Evolutionary conservation across 306 rosid genomes (phyloP).

Genomic region (Cicer arietinum): DNA sequence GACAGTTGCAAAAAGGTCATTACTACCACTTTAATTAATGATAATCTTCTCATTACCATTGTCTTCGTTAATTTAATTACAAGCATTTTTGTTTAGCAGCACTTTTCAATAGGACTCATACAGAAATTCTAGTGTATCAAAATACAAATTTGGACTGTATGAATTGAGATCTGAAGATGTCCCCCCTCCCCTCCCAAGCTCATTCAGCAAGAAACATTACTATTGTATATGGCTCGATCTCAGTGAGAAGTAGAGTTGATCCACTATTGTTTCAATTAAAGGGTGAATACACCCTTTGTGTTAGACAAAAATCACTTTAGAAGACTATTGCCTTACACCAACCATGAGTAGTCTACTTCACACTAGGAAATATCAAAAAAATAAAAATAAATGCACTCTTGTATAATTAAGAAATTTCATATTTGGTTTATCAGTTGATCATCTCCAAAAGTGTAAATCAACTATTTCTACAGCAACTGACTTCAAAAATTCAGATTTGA

Average conservation of each 20-base stretch:
- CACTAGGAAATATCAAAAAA: not conserved
- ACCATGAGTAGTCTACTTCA: constrained; percentile 8
- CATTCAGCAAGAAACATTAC: not conserved
- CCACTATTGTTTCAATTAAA: not conserved
- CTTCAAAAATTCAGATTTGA: too few relatives aligned
- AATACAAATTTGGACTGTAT: constrained; percentile 4
- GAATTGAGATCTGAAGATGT: not conserved
- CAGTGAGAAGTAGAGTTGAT: not conserved
- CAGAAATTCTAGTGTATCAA: not conserved
- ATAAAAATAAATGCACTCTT: too few relatives aligned
- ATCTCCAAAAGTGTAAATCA: not conserved
- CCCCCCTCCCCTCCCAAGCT: too few relatives aligned
- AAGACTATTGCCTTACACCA: constrained; percentile 26
- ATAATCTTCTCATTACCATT: not conserved
- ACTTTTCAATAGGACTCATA: not conserved
- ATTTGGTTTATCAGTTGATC: constrained; percentile 5
- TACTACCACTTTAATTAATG: too few relatives aligned
- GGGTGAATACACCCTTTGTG: not conserved
- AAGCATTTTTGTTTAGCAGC: not conserved
- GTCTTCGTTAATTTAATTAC: not conserved
- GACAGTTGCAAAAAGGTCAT: too few relatives aligned
- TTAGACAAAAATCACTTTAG: not conserved
- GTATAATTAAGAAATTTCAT: not conserved
- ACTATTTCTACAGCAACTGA: too few relatives aligned
- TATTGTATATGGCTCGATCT: not conserved